Evolutionary conservation across 495 filamentous ascomycete genomes (phyloP).

Genomic region (Hapsidospora chrysogenum): DNA sequence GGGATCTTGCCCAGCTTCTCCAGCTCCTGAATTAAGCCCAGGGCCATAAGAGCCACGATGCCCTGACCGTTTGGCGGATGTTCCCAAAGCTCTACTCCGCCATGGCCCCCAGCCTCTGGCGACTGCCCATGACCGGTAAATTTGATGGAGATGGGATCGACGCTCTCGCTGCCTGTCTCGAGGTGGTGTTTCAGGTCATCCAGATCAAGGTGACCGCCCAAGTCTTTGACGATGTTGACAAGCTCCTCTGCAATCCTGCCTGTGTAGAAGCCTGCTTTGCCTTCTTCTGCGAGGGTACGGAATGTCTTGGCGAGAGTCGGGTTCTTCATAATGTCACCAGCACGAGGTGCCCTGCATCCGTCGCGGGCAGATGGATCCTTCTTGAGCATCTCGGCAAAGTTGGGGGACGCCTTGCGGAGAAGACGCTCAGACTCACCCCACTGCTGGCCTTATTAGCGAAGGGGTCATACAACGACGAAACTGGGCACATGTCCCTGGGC

Average conservation of each 20-base stretch:
- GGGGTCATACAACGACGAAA: background rate
- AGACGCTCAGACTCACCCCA: conserved; percentile 45
- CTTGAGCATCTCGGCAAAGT: conserved; percentile 74
- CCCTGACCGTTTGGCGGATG: conserved; percentile 98
- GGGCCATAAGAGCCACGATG: conserved; percentile 82
- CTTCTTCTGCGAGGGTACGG: conserved; percentile 57
- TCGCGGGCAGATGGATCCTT: conserved; percentile 43
- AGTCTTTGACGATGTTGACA: conserved; percentile 55
- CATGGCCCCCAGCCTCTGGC: conserved; percentile 9
- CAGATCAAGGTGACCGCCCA: conserved; percentile 63
- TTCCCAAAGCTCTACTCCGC: conserved; percentile 66
- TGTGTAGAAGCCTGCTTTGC: conserved; percentile 82
- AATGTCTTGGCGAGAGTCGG: conserved; percentile 70
- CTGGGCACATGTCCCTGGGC: background rate
- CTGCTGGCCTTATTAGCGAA: conserved; percentile 18
- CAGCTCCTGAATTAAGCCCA: conserved; percentile 78
- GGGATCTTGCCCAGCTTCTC: conserved; percentile 57
- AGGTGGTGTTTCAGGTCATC: conserved; percentile 68
- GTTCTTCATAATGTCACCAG: conserved; percentile 86
- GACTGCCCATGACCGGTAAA: conserved; percentile 48
- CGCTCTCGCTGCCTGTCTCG: conserved; percentile 56
- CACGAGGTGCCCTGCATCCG: conserved; percentile 47
- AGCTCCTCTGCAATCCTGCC: conserved; percentile 67
- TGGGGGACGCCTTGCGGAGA: conserved; percentile 60
- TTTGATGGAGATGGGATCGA: conserved; percentile 63